phyloP scores from a whole-genome alignment of 2,329 filamentous ascomycete genomes.

The Colletotrichum higginsianum region DNA sequence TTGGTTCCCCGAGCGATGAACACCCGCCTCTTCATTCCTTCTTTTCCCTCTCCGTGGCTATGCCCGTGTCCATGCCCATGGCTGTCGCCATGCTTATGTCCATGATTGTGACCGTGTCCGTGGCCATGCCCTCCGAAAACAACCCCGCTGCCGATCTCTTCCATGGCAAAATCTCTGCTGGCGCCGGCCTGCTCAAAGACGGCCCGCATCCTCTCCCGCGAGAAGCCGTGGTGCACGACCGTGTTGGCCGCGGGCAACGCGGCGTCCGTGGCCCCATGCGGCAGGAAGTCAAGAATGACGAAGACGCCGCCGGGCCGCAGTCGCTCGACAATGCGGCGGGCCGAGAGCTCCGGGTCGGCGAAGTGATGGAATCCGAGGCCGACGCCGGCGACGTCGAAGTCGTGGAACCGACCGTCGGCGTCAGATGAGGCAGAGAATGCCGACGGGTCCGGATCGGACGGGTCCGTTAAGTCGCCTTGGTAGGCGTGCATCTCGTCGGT shows the following conservation, averaged over 20 bases:
- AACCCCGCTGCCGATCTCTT: constrained; percentile 66
- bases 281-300: constrained; percentile 77
- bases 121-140: constrained; percentile 54
- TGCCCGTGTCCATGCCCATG: constrained; percentile 48
- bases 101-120: constrained; percentile 4
- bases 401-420: constrained; percentile 72
- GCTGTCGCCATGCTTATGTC: constrained; percentile 29
- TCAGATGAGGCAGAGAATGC: constrained; percentile 69
- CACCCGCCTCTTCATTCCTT: constrained; percentile 58
- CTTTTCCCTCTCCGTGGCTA: constrained; percentile 49
- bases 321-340: constrained; percentile 71
- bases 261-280: constrained; percentile 59
- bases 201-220: constrained; percentile 67
- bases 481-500: constrained; percentile 69
- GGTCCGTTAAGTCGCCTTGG: constrained; percentile 70
- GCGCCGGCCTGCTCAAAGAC: constrained; percentile 77
- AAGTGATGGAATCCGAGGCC: constrained; percentile 79
- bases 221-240: constrained; percentile 78
- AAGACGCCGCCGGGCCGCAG: constrained; percentile 77
- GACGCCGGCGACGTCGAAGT: constrained; percentile 78
- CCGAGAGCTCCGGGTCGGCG: constrained; percentile 72
- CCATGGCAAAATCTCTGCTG: constrained; percentile 69
- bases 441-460: constrained; percentile 62
- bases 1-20: constrained; percentile 49
- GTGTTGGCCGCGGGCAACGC: constrained; percentile 57